Conservation (phyloP, 805 yeast species). For the Yarrowia deformans region DNA sequence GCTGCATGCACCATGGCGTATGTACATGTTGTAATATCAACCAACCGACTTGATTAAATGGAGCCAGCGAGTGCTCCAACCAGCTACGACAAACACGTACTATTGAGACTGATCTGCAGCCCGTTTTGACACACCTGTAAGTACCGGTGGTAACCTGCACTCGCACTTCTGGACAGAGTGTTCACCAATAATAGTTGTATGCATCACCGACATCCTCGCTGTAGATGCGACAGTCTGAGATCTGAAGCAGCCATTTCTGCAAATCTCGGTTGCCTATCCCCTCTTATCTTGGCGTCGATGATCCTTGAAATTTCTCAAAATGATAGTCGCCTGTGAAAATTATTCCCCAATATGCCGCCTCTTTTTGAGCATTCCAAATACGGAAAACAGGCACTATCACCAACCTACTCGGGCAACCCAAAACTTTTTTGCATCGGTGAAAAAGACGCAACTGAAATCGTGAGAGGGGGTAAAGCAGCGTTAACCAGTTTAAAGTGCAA, state of each 20-base stretch:
- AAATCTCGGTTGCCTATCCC: neutral
- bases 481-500: conserved; percentile 3
- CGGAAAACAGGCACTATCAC: conserved; percentile 20
- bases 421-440: neutral
- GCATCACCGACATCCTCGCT: no score
- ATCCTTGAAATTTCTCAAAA: neutral
- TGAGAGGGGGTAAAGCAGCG: neutral
- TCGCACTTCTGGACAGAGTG: no score
- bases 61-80: no score
- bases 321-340: conserved; percentile 1
- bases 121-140: no score
- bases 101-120: no score
- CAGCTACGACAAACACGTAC: no score
- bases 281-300: conserved; percentile 2
- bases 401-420: neutral
- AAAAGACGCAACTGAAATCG: conserved; percentile 22
- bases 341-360: neutral
- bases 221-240: neutral
- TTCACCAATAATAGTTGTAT: no score
- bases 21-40: no score
- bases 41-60: no score
- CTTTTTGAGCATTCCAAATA: conserved; percentile 13
- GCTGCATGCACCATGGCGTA: no score
- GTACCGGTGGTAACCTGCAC: no score
- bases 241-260: neutral